Conservation (phyloP, 306 rosid species). For the Astragalus membranaceus region DNA sequence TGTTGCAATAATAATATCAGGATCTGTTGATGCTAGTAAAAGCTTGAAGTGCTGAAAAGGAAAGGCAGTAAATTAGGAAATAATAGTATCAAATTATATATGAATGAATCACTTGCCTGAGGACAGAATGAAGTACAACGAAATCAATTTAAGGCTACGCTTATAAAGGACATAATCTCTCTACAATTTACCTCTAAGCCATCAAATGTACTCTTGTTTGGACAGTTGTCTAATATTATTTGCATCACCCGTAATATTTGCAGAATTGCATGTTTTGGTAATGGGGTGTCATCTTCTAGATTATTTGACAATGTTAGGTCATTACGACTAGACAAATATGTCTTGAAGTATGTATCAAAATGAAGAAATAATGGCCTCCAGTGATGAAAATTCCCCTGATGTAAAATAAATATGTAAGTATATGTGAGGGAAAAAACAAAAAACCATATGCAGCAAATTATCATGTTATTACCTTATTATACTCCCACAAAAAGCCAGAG, state of each 20-base stretch:
- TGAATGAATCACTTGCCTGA: background rate
- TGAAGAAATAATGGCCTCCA: conserved; percentile 93
- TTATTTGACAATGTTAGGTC: conserved; percentile 80
- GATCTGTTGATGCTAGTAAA: conserved; percentile 84
- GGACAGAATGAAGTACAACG: background rate
- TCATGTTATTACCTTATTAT: conserved; percentile 57
- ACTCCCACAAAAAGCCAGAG: conserved; percentile 95
- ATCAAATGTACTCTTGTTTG: conserved; percentile 85
- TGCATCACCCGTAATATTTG: conserved; percentile 96
- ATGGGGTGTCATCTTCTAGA: conserved; percentile 74
- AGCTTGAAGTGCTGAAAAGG: conserved; percentile 85
- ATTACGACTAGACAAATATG: conserved; percentile 72
- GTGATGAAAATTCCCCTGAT: conserved; percentile 94
- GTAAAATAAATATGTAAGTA: conserved; percentile 22
- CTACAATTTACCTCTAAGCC: conserved; percentile 77
- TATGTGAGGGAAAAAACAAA: background rate
- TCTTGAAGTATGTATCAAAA: conserved; percentile 92
- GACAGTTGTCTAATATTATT: conserved; percentile 81
- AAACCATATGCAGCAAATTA: conserved; percentile 3
- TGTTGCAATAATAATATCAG: conserved; percentile 79
- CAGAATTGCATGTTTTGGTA: conserved; percentile 82
- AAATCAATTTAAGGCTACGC: background rate
- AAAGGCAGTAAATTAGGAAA: background rate
- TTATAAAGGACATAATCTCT: conserved; percentile 3
- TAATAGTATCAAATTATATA: background rate